Evolutionary conservation across 768 basidiomycete genomes (phyloP), one percentile per base, ranked within the genome.

Genomic region (Leccinellum rugosiceps): DNA sequence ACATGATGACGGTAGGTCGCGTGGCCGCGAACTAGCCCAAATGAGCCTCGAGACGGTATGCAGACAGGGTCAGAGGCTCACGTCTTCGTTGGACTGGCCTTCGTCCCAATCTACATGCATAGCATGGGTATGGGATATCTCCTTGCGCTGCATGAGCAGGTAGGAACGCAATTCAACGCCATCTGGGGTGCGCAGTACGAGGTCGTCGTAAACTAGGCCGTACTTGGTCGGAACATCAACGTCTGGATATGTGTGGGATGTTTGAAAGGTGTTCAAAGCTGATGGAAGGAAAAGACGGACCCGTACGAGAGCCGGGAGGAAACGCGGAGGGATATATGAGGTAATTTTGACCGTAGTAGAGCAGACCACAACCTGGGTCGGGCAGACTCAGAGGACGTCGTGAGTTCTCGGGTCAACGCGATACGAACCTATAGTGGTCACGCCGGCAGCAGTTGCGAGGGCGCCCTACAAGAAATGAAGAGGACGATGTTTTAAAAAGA

Each of bases 311-410:
- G 2, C 93, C 93, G 5, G 85, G 81, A 54, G 91, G 86, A 49
- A 82, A 87, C 8, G 87, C 86, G 17, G 92, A 87, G 1, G 94
- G 94, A 70, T 96, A 98, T 69, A 98, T 95, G 52, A 98, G 78
- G 63, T 83, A 88, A 68, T 87, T 88, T 70, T 98, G 94, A 28
- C 90, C 92, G 62, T 89, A 88, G 72, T 89, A 94, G 17, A 93
- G 80, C 34, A 94, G 78, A 10, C 88, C 86, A 50, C 81, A 81
- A 57, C 85, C 89, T 90, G 62, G 21, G 23, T 17, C 7, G 56
- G 38, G 31, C 35, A 32, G 46, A 32, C 17, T 63, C 14, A 48
- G 44, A 25, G 21, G 41, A 21, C 7, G 14, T 19, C 1, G 43
- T 43, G 23, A 49, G 50, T 38, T 9, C 41, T 19, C 10, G 15